Conservation (phyloP, 768 basidiomycete genomes). For the Mycena capillaripes region DNA sequence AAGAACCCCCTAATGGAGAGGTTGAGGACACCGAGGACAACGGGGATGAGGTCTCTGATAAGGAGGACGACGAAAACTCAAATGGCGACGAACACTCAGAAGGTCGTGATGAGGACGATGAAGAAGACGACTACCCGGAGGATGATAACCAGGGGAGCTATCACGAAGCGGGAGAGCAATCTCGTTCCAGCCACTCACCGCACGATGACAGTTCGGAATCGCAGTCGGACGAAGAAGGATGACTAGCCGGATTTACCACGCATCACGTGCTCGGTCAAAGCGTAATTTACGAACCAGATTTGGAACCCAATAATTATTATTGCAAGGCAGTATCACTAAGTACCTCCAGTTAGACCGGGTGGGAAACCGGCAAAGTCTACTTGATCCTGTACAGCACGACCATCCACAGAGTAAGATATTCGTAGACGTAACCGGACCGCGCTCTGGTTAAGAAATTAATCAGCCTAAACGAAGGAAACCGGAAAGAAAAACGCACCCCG, state of each 20-base stretch:
- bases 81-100: slow-evolving; percentile 1
- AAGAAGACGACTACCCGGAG: slow-evolving; percentile 36
- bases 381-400: slow-evolving; percentile 88
- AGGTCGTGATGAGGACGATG: slow-evolving; percentile 24
- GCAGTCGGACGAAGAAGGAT: neutral
- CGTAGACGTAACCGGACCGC: slow-evolving; percentile 88
- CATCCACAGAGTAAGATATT: slow-evolving; percentile 80
- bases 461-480: slow-evolving; percentile 1
- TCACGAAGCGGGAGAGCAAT: neutral
- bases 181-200: neutral
- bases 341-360: slow-evolving; percentile 71
- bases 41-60: neutral
- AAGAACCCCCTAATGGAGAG: neutral
- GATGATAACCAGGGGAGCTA: slow-evolving; percentile 28
- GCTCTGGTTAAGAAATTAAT: slow-evolving; percentile 62
- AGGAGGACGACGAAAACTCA: neutral
- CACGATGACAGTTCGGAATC: neutral
- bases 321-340: slow-evolving; percentile 44
- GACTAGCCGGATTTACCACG: slow-evolving; percentile 12
- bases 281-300: neutral
- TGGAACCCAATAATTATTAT: slow-evolving; percentile 14
- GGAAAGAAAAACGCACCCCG: slow-evolving; percentile 72
- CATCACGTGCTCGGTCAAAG: slow-evolving; percentile 4
- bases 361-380: slow-evolving; percentile 96
- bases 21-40: slow-evolving; percentile 38